Base-by-base conservation (phyloP, 192 early-diverging fungal species). In the Coemansia sp. region DNA sequence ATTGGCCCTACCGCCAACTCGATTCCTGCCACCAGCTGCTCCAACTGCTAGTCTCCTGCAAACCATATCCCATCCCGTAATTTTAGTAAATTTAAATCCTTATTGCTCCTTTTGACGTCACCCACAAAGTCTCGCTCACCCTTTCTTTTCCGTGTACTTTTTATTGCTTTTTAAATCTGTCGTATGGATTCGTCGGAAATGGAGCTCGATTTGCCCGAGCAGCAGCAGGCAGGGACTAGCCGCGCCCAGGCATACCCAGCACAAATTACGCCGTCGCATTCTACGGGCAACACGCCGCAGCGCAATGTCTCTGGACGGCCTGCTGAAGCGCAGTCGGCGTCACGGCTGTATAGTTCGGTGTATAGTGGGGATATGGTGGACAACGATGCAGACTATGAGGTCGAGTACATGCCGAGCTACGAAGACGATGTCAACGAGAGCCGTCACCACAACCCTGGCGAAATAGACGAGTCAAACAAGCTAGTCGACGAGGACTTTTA, bases 121-220 rank as follows among this genome's bases (percentile, higher is more conserved):
- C 19, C 48, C 15, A 8, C 23, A 54, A 25, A 56, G 35, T 2
- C 21, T 56, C 35, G 32, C 19, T 38, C 5, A n/a, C 15, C 27
- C 14, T 48, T 37, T 15, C 41, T n/a, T 43, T 39, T 43, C 19
- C n/a, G 17, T 50, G 48, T 58, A 58, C 9, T 58, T 58, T 56
- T 25, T 35, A 6, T 32, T 14, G 12, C n/a, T 10, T 35, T 35
- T 35, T 35, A 37, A 17, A 9, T 14, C 23, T 35, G 14, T 56
- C 15, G 15, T 27, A 72, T 72, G 70, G 38, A 52, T 43, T 37
- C 39, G 10, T 6, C 52, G 15, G 17, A 15, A 47, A 81, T 81
- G 78, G 78, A 81, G n/a, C 35, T 81, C 7, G 78, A 81, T 57
- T 47, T 60, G 25, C 68, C 72, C 11, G 70, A 65, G 24, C 17